These are phyloP conservation scores for Hortiboletus flavorubellus DNA, from an alignment of 768 basidiomycete species.

Conservation along the genomic window DNA sequence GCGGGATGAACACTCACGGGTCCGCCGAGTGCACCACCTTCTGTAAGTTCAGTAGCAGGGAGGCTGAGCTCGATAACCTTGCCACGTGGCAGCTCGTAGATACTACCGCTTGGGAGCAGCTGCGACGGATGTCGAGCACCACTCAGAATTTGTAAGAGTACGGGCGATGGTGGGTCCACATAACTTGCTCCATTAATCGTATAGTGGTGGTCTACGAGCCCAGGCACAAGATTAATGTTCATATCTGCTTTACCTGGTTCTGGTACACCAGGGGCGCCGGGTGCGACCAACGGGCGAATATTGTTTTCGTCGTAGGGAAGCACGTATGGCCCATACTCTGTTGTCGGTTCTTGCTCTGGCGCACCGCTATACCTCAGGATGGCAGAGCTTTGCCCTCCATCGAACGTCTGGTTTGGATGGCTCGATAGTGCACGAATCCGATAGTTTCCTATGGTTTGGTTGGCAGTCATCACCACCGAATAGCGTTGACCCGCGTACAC, in stretches of 20 bases:
- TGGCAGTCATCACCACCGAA: conserved; percentile 43
- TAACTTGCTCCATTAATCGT: conserved; percentile 11
- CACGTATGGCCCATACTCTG: conserved; percentile 10
- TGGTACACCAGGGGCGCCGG: conserved; percentile 23
- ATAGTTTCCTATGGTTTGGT: conserved; percentile 41
- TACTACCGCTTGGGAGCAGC: conserved; percentile 11
- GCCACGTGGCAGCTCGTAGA: conserved; percentile 14
- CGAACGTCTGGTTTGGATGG: conserved; percentile 30
- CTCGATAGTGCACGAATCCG: conserved; percentile 21
- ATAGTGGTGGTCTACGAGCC: neutral
- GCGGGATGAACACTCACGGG: conserved; percentile 17
- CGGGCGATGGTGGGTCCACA: conserved; percentile 10
- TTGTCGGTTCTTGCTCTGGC: conserved; percentile 27
- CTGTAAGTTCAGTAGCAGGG: conserved; percentile 10
- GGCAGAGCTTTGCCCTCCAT: conserved; percentile 25
- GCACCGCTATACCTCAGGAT: conserved; percentile 25
- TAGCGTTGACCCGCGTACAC: conserved; percentile 44
- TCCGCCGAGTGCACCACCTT: conserved; percentile 30
- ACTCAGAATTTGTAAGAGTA: conserved; percentile 25
- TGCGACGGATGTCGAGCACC: conserved; percentile 10
- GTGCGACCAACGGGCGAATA: conserved; percentile 18
- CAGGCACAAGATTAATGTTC: conserved; percentile 18
- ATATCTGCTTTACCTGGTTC: conserved; percentile 24
- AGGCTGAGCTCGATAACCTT: conserved; percentile 19
- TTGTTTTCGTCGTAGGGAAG: conserved; percentile 15